A percentile compares a stretch with the other conserved stretches of the same genome.
Conservation (phyloP, 2,329 filamentous ascomycete species). For the Calonectria ilicicola region DNA sequence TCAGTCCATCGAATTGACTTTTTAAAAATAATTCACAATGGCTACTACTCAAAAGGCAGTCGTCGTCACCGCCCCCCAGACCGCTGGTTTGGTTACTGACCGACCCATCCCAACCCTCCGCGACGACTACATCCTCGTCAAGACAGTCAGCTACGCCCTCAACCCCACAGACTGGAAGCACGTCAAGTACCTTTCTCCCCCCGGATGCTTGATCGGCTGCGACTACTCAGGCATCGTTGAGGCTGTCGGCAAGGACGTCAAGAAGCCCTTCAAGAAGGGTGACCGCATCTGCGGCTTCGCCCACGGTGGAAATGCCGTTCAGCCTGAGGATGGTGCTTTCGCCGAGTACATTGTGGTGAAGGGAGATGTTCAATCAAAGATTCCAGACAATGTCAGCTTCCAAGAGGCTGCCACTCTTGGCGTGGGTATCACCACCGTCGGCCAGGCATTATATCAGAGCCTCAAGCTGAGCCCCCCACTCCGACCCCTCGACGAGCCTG, state of each 20-base stretch:
- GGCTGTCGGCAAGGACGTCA: constrained; percentile 55
- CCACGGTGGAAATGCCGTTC: constrained; percentile 15
- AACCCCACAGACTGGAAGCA: constrained; percentile 51
- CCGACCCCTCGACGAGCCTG: not conserved
- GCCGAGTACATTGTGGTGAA: constrained; percentile 54
- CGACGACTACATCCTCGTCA: constrained; percentile 46
- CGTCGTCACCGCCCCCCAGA: not conserved
- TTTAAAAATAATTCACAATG: not conserved
- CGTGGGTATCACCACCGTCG: constrained; percentile 56
- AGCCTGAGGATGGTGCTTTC: constrained; percentile 52
- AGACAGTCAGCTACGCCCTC: constrained; percentile 47
- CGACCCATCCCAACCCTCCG: constrained; percentile 17
- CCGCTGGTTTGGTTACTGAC: not conserved
- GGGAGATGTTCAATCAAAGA: constrained; percentile 55
- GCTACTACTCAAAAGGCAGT: not conserved
- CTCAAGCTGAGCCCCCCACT: constrained; percentile 41
- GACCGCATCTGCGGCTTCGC: constrained; percentile 54
- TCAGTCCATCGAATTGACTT: not conserved
- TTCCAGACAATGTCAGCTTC: constrained; percentile 53
- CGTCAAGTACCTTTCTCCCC: constrained; percentile 31
- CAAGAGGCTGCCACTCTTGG: constrained; percentile 61
- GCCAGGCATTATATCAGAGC: constrained; percentile 60
- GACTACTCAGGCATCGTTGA: constrained; percentile 63
- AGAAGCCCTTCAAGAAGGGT: constrained; percentile 54
- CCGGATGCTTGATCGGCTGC: constrained; percentile 48